Evolutionary conservation across 2,329 filamentous ascomycete species (phyloP).

Genomic region (Biscogniauxia marginata): DNA sequence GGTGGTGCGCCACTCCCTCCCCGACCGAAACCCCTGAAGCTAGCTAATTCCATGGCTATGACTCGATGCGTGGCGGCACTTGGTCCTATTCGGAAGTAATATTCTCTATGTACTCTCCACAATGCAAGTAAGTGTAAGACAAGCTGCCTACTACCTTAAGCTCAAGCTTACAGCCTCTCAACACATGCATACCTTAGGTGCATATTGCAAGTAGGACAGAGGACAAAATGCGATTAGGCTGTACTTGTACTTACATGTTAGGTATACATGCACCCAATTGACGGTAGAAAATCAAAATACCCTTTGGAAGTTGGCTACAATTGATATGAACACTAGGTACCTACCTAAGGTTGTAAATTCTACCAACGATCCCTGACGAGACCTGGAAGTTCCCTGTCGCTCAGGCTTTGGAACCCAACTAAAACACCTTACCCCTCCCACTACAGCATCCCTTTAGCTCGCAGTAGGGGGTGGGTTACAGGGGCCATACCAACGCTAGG

Average conservation of each 20-base stretch:
- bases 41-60: constrained; percentile 22
- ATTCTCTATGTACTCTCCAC: too few relatives aligned
- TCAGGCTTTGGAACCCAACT: not conserved
- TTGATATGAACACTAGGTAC: not conserved
- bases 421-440: not conserved
- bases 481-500: too few relatives aligned
- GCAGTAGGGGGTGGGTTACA: too few relatives aligned
- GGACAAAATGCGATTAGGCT: not conserved
- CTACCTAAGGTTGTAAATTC: too few relatives aligned
- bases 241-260: too few relatives aligned
- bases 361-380: not conserved
- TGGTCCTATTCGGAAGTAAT: constrained; percentile 21
- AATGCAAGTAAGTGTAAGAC: too few relatives aligned
- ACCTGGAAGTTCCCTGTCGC: not conserved
- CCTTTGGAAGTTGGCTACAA: not conserved
- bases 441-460: not conserved
- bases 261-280: not conserved
- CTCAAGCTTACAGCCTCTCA: too few relatives aligned
- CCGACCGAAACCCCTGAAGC: constrained; percentile 17
- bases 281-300: not conserved
- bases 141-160: constrained; percentile 20
- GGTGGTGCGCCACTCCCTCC: constrained; percentile 17
- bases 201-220: not conserved
- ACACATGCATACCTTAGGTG: too few relatives aligned
- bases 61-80: constrained; percentile 17